Percentiles rank a stretch among this genome's conserved stretches.
Evolutionary conservation across 2,329 filamentous ascomycete species (phyloP).

Genomic region (Penicillium janthinellum): DNA sequence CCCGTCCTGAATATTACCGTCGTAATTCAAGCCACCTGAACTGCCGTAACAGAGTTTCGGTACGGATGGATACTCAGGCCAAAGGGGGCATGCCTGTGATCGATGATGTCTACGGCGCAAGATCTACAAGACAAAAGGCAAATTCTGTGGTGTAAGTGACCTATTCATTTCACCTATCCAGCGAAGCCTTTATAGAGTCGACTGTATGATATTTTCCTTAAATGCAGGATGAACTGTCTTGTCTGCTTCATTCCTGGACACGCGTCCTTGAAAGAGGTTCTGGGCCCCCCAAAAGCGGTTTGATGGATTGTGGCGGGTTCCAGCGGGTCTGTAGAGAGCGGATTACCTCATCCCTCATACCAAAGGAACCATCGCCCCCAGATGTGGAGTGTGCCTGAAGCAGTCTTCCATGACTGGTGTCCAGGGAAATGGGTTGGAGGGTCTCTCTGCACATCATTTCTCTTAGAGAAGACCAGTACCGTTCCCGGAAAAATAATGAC

Average conservation of each 20-base stretch:
- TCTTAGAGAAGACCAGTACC: background rate
- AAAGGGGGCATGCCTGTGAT: background rate
- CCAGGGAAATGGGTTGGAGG: background rate
- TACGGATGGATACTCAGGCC: background rate
- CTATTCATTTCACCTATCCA: background rate
- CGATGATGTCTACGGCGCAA: background rate
- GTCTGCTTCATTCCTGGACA: background rate
- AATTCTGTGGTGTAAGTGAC: background rate
- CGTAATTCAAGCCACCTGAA: background rate
- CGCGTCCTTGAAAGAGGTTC: constrained; percentile 8
- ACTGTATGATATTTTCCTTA: no score
- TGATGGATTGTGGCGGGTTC: constrained; percentile 20
- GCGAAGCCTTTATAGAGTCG: background rate
- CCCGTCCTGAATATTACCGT: background rate
- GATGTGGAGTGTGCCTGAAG: constrained; percentile 15
- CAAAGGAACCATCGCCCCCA: constrained; percentile 19
- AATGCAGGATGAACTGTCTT: background rate
- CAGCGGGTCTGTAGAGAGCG: constrained; percentile 16
- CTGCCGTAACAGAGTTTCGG: background rate
- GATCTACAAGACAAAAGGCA: background rate
- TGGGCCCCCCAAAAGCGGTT: constrained; percentile 20
- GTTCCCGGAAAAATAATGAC: background rate
- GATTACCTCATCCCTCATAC: constrained; percentile 12
- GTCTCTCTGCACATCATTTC: constrained; percentile 7
- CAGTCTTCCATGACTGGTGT: background rate